phyloP scores from a whole-genome alignment of 495 filamentous ascomycete species.

The Pyronema omphalodes region DNA sequence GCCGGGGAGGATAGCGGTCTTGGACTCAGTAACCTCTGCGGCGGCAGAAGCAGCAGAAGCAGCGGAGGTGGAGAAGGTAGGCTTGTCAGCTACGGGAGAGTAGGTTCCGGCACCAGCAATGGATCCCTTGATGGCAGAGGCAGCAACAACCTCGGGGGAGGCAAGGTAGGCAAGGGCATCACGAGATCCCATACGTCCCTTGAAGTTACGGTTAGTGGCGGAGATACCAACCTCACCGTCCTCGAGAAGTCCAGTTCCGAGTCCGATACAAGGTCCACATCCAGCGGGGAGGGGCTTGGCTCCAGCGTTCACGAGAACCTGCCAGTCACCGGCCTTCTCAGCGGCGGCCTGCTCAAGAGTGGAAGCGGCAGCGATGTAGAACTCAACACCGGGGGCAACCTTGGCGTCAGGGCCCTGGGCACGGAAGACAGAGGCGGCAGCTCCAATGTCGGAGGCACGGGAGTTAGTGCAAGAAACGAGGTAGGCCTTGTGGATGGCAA shows the following conservation, averaged over 20 bases:
- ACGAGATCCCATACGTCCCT: slow-evolving; percentile 72
- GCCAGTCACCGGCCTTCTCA: slow-evolving; percentile 76
- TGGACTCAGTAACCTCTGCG: slow-evolving; percentile 21
- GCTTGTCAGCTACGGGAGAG: slow-evolving; percentile 11
- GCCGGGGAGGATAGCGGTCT: slow-evolving; percentile 47
- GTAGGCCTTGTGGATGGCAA: slow-evolving; percentile 72
- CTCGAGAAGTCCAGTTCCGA: slow-evolving; percentile 69
- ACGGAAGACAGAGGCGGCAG: slow-evolving; percentile 72
- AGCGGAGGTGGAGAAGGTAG: slow-evolving; percentile 4
- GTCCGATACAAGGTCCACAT: slow-evolving; percentile 82
- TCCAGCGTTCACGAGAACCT: slow-evolving; percentile 61
- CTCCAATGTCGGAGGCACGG: slow-evolving; percentile 60
- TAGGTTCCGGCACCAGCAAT: slow-evolving; percentile 74
- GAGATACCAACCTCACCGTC: slow-evolving; percentile 77
- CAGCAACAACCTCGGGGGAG: slow-evolving; percentile 81
- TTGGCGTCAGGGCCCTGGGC: slow-evolving; percentile 42
- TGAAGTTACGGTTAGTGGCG: slow-evolving; percentile 82
- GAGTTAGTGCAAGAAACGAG: slow-evolving; percentile 86
- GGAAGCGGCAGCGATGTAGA: slow-evolving; percentile 87
- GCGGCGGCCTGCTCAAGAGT: slow-evolving; percentile 58
- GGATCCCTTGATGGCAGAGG: slow-evolving; percentile 59
- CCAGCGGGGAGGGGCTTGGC: slow-evolving; percentile 56
- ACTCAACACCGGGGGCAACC: slow-evolving; percentile 58
- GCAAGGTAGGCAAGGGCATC: slow-evolving; percentile 78
- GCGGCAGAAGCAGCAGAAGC: slow-evolving; percentile 6